Evolutionary conservation across 1,284 basidiomycete genomes (phyloP), one percentile per base, ranked within the genome.

Genomic region (Cutaneotrichosporon curvatum): DNA sequence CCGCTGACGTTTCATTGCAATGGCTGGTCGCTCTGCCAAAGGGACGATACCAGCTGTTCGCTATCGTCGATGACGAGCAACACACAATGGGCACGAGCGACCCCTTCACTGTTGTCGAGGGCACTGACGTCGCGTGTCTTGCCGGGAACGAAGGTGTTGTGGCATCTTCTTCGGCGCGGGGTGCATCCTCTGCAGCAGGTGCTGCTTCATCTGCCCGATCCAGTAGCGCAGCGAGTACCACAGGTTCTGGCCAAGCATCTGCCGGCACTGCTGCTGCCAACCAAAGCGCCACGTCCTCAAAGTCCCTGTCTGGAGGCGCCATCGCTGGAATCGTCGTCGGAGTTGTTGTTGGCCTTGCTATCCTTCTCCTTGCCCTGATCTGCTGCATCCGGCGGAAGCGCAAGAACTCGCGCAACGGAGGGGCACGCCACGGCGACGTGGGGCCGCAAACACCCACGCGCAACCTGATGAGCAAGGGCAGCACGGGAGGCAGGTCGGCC

Each of bases 251-350:
- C 22, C 12, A 16, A 14, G 38, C 34, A 2, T 19, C 44, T 4
- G 37, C 37, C 1, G 46, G 40, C 15, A 16, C 35, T 7, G 25
- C 25, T 28, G 25, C 25, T 5, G 37, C 30, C 23, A 43, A 22
- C 23, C 14, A 21, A n/a, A 20, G 9, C 14, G 37, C 35, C 23
- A 19, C 36, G 4, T 7, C 37, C 4, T 38, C 32, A 7, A 50
- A 48, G 32, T 44, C 34, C 6, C 20, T 63, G 12, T 41, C 53
- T 11, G 57, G 59, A 8, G 66, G 66, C 10, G 65, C 62, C 6
- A 67, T 70, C 25, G 68, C 58, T 1, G 68, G 68, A 6, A 61
- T 63, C 16, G 65, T 65, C 20, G 49, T 67, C 28, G 68, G 64
- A 15, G 61, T 60, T 3, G 10, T 70, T 14, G 58, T 47, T 3